phyloP scores from a whole-genome alignment of 768 basidiomycete genomes.

The Paxillus rubicundulus region DNA sequence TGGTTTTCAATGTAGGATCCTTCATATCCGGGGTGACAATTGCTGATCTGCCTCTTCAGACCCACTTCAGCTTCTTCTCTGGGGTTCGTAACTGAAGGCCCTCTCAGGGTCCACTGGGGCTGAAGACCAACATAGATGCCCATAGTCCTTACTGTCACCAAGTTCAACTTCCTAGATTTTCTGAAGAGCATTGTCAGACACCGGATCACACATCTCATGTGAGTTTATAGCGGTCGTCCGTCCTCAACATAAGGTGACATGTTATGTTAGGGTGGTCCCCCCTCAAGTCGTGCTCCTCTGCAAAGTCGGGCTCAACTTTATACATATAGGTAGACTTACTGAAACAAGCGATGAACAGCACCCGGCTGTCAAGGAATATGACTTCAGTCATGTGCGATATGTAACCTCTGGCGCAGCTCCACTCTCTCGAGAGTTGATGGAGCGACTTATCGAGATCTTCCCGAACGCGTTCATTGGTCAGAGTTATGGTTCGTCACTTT shows the following conservation, averaged over 20 bases:
- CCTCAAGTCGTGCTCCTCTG: conserved; percentile 49
- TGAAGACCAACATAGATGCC: conserved; percentile 41
- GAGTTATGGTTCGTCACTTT: conserved; percentile 47
- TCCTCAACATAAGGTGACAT: not conserved
- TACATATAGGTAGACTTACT: not conserved
- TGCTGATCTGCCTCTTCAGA: conserved; percentile 36
- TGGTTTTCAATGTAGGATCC: conserved; percentile 52
- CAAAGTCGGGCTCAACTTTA: conserved; percentile 36
- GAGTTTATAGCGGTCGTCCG: conserved; percentile 9
- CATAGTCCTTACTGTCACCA: conserved; percentile 42
- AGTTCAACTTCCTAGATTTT: conserved; percentile 44
- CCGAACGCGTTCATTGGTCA: conserved; percentile 57
- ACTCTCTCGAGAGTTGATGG: conserved; percentile 49
- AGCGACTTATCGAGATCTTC: conserved; percentile 42
- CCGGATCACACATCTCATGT: conserved; percentile 45
- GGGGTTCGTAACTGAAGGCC: conserved; percentile 42
- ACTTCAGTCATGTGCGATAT: conserved; percentile 39
- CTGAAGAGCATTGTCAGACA: conserved; percentile 46
- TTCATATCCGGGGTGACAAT: not conserved
- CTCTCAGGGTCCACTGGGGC: not conserved
- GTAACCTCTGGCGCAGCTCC: conserved; percentile 56
- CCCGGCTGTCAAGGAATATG: conserved; percentile 39
- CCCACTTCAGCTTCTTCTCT: conserved; percentile 53
- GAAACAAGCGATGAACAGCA: conserved; percentile 24
- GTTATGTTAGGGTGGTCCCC: conserved; percentile 38